These are phyloP conservation scores for Botrytis aclada DNA, from an alignment of 2,329 filamentous ascomycete genomes.

Conservation along the genomic window DNA sequence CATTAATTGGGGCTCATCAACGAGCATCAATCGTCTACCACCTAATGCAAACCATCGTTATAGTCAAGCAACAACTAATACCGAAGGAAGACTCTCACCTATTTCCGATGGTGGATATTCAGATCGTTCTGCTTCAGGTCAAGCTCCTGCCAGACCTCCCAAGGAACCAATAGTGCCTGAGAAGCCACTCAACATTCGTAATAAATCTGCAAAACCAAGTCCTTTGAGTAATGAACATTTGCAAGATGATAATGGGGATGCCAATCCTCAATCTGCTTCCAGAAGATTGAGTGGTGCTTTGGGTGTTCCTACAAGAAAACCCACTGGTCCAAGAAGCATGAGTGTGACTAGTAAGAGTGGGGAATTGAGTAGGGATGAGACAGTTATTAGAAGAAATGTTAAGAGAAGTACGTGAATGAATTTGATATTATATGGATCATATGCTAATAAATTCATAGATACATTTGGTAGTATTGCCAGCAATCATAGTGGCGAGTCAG, in stretches of 20 bases:
- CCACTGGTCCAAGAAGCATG: conserved; percentile 39
- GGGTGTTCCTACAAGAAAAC: conserved; percentile 36
- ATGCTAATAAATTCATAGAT: conserved; percentile 40
- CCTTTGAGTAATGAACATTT: conserved; percentile 55
- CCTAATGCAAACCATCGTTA: conserved; percentile 53
- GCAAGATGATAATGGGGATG: conserved; percentile 19
- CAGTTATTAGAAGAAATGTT: conserved; percentile 33
- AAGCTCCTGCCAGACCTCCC: conserved; percentile 54
- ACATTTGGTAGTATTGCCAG: conserved; percentile 53
- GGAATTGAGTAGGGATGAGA: conserved; percentile 34
- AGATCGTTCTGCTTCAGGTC: conserved; percentile 38
- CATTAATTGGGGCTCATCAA: conserved; percentile 61
- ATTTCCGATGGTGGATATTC: conserved; percentile 37
- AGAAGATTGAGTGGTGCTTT: conserved; percentile 30
- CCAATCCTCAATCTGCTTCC: conserved; percentile 29
- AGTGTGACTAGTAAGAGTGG: conserved; percentile 31
- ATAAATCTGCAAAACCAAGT: conserved; percentile 53
- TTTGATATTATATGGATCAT: conserved; percentile 21
- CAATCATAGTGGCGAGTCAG: conserved; percentile 46
- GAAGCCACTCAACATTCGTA: conserved; percentile 47
- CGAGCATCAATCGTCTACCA: conserved; percentile 52
- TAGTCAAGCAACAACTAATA: conserved; percentile 35
- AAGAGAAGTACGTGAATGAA: conserved; percentile 52
- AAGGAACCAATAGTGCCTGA: conserved; percentile 55
- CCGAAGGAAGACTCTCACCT: conserved; percentile 32